phyloP scores from a whole-genome alignment of 306 rosid genomes.

The Calophaca sinica region DNA sequence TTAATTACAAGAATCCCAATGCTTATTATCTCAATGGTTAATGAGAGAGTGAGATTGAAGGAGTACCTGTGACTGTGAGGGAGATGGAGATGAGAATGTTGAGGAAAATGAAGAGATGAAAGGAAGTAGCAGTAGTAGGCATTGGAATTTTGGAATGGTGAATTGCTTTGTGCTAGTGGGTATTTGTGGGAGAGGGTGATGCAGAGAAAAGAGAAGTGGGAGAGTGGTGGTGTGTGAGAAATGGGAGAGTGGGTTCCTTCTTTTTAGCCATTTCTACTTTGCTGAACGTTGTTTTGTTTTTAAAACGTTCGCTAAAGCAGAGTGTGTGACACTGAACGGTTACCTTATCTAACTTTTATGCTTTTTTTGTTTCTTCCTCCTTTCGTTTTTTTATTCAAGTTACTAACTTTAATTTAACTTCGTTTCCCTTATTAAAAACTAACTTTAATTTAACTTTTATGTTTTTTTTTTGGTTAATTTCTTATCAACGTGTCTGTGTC shows the following conservation, averaged over 20 bases:
- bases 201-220: not conserved
- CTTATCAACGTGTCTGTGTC: too few species aligned
- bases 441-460: constrained; percentile 2
- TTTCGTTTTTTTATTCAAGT: not conserved
- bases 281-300: not conserved
- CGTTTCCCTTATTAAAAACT: too few species aligned
- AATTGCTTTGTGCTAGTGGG: not conserved
- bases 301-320: constrained; percentile 32
- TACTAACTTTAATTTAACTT: constrained; percentile 7
- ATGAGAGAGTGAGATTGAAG: not conserved
- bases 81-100: constrained; percentile 47
- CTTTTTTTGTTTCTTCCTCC: too few species aligned
- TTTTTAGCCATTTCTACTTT: constrained; percentile 41
- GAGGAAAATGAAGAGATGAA: constrained; percentile 32
- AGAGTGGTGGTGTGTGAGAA: not conserved
- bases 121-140: constrained; percentile 30
- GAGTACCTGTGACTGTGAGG: constrained; percentile 2
- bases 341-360: not conserved
- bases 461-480: too few species aligned
- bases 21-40: too few species aligned
- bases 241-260: constrained; percentile 14
- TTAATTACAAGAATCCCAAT: not conserved
- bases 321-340: constrained; percentile 1
- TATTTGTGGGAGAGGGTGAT: not conserved
- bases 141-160: constrained; percentile 36